Base-by-base conservation (phyloP, 352 stramenopile genomes). In the Globisporangium alternatum region DNA sequence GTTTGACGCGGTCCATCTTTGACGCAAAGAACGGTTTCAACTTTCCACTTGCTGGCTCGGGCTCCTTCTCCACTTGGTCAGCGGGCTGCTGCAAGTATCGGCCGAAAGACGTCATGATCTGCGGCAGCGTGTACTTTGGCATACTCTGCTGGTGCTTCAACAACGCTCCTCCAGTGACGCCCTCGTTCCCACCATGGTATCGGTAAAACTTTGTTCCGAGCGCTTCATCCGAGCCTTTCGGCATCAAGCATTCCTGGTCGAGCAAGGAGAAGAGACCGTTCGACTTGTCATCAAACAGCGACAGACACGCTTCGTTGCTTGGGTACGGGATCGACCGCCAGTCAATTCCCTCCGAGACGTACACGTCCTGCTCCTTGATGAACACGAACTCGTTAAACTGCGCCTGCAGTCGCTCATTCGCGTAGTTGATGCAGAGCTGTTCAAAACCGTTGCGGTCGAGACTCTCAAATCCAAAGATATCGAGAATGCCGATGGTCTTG, bases 321-420 rank as follows among this genome's bases (percentile, higher is more conserved):
- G 86, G 83, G 62, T 85, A 91, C 19, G 81, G 74, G 12, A 96
- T 91, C 10, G 81, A 89, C 5, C 72, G 77, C 86, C 86, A 96
- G 57, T 96, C 87, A 57, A 97, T 97, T 12, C 75, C 86, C 60
- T 97, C 88, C 0, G 76, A 75, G 17, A 90, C 79, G 58, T 95
- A 92, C 33, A 94, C 76, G 35, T 93, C 71, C 56, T 97, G 86
- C 62, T 96, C 86, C 22, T 83, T 89, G 56, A 91, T 80, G 65
- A 95, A 94, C 9, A 96, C 86, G 43, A 95, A 93, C 69, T 96
- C 86, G 66, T 95, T 96, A 60, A 96, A 96, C 60, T 96, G 89
- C 3, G 77, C 76, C 56, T 96, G 89, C 0, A 96, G 74, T 25
- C 83, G 77, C 71, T 93, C 84, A 56, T 93, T 93, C 17, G 78